phyloP scores from a whole-genome alignment of 257 asterid species.

The Ocimum tenuiflorum region DNA sequence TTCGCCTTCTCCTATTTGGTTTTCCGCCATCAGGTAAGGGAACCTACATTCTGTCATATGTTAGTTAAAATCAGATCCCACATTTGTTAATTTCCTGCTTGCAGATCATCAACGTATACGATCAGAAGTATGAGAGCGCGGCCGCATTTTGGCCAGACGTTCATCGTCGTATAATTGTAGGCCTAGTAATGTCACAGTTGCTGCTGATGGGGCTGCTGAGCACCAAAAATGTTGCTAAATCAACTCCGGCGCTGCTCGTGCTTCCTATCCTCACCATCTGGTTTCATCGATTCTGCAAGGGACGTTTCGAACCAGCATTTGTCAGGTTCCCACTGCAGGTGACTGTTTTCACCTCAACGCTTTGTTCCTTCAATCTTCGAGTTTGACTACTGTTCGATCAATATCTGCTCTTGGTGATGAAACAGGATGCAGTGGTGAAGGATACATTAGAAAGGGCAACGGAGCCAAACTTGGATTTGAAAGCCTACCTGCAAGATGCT shows the following conservation, averaged over 20 bases:
- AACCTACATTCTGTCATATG: background rate
- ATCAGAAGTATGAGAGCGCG: constrained; percentile 83
- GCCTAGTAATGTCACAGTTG: constrained; percentile 66
- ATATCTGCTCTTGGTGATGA: background rate
- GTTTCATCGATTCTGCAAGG: constrained; percentile 78
- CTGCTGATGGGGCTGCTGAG: constrained; percentile 74
- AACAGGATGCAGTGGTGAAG: constrained; percentile 67
- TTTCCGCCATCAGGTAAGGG: constrained; percentile 83
- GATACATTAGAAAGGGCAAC: constrained; percentile 65
- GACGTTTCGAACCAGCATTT: constrained; percentile 78
- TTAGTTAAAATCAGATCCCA: background rate
- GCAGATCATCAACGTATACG: constrained; percentile 87
- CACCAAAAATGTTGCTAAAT: constrained; percentile 51
- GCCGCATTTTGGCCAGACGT: constrained; percentile 91
- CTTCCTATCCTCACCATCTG: constrained; percentile 80
- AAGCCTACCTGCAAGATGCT: constrained; percentile 52
- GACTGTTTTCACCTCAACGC: background rate
- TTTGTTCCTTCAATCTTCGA: background rate
- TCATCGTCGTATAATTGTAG: constrained; percentile 63
- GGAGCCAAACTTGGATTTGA: constrained; percentile 57
- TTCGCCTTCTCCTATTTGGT: constrained; percentile 71
- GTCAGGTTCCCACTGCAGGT: constrained; percentile 79
- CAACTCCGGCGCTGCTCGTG: constrained; percentile 60
- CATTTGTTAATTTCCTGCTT: background rate
- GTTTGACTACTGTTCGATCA: background rate